Evolutionary conservation across 441 rosid genomes (phyloP).

Genomic region (Syzygium malaccense): DNA sequence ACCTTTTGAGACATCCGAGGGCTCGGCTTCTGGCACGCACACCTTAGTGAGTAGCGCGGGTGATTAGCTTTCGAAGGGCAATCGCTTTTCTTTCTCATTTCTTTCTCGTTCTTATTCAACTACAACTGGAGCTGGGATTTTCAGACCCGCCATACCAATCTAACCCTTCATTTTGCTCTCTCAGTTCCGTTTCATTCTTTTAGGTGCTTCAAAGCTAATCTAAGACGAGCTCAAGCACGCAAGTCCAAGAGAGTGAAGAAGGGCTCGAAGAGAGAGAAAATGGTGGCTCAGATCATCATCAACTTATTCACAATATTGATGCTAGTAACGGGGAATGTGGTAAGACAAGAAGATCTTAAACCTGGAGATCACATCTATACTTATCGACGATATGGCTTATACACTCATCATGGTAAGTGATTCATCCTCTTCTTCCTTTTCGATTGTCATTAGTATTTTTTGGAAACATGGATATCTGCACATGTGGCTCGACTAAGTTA

Average conservation of each 20-base stretch:
- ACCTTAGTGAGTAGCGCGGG: too few relatives aligned
- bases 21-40: too few relatives aligned
- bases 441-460: not conserved
- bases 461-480: not conserved
- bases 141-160: too few relatives aligned
- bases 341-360: not conserved
- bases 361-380: not conserved
- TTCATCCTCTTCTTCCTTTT: not conserved
- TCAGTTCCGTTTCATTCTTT: not conserved
- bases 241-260: not conserved
- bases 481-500: not conserved
- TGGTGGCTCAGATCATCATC: not conserved
- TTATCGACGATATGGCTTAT: not conserved
- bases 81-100: too few relatives aligned
- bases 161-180: not conserved
- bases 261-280: not conserved
- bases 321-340: not conserved
- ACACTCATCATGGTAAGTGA: not conserved
- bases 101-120: too few relatives aligned
- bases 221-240: not conserved
- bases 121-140: too few relatives aligned
- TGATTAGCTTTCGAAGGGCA: too few relatives aligned
- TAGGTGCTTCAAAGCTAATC: not conserved
- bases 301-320: not conserved
- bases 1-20: too few relatives aligned